Percentiles rank a stretch among this genome's conserved stretches.
Evolutionary conservation across 2,329 filamentous ascomycete genomes (phyloP).

Genomic region (Colletotrichum eleusines): DNA sequence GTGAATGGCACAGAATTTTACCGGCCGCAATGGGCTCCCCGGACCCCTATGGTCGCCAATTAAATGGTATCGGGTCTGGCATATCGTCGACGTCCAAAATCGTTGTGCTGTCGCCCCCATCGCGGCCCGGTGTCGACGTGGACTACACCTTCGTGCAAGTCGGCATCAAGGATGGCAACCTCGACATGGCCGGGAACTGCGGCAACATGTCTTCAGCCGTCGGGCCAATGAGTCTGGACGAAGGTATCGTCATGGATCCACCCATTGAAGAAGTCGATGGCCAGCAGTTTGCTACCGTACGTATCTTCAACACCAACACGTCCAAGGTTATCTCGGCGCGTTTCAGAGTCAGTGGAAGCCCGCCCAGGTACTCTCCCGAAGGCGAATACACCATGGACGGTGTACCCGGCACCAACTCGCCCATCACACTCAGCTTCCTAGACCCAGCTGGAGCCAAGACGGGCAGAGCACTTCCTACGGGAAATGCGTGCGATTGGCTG

Average conservation of each 20-base stretch:
- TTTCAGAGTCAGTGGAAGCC: constrained; percentile 50
- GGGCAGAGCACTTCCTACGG: constrained; percentile 55
- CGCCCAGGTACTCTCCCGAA: constrained; percentile 46
- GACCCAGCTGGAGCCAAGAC: constrained; percentile 57
- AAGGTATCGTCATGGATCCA: constrained; percentile 54
- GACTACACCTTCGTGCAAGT: constrained; percentile 73
- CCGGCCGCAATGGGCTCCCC: constrained; percentile 49
- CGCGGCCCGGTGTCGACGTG: constrained; percentile 60
- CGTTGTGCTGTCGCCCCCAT: constrained; percentile 64
- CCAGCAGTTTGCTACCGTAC: constrained; percentile 40
- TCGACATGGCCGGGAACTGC: constrained; percentile 71
- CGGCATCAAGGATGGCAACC: constrained; percentile 63
- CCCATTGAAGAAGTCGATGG: constrained; percentile 24
- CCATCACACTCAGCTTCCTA: constrained; percentile 54
- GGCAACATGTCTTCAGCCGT: constrained; percentile 71
- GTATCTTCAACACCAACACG: constrained; percentile 51
- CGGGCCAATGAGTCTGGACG: constrained; percentile 69
- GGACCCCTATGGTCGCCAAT: constrained; percentile 42
- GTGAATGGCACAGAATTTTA: constrained; percentile 49
- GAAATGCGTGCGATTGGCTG: constrained; percentile 50
- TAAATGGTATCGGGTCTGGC: constrained; percentile 39
- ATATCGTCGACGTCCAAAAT: constrained; percentile 61
- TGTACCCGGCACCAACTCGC: constrained; percentile 52
- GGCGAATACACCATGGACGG: constrained; percentile 56
- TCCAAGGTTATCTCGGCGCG: constrained; percentile 50